phyloP scores from a whole-genome alignment of 148 eudicot species.

The Spergularia bocconei region DNA sequence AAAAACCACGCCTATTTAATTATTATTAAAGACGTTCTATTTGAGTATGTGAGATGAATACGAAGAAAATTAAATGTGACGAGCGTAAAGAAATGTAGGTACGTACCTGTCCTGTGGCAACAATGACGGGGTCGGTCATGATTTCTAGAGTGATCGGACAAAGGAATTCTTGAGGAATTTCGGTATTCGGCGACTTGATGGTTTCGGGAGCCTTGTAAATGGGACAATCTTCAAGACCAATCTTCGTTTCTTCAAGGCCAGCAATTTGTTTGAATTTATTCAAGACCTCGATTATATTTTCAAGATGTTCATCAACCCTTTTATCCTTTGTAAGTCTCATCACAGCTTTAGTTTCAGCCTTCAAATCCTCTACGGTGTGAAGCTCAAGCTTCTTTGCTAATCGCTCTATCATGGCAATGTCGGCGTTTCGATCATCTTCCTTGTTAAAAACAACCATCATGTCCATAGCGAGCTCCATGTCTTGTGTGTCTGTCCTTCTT shows the following conservation, averaged over 20 bases:
- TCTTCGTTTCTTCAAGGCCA: slow-evolving; percentile 45
- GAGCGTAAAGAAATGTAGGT: neutral
- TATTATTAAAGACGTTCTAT: too few species aligned
- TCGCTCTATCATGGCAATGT: slow-evolving; percentile 47
- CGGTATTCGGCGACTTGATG: slow-evolving; percentile 33
- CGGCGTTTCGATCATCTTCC: slow-evolving; percentile 45
- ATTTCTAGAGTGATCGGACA: slow-evolving; percentile 82
- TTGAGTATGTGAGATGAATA: too few species aligned
- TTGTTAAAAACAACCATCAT: slow-evolving; percentile 48
- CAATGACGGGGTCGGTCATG: slow-evolving; percentile 80
- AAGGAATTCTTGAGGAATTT: slow-evolving; percentile 69
- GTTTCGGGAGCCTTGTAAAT: slow-evolving; percentile 23
- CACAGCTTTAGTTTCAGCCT: slow-evolving; percentile 46
- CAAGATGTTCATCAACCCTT: slow-evolving; percentile 43
- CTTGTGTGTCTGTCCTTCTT: slow-evolving; percentile 63
- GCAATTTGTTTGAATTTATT: slow-evolving; percentile 58
- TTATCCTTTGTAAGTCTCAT: slow-evolving; percentile 49
- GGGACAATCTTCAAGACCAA: slow-evolving; percentile 33
- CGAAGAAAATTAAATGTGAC: too few species aligned
- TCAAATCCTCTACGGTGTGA: slow-evolving; percentile 46
- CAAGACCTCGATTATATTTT: slow-evolving; percentile 42
- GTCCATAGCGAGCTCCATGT: slow-evolving; percentile 66
- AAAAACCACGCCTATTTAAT: too few species aligned
- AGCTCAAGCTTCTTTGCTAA: slow-evolving; percentile 59
- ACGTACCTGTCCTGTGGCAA: slow-evolving; percentile 93